Conservation (phyloP, 73 alveolate genomes). For the Tetrahymena elliotti region DNA sequence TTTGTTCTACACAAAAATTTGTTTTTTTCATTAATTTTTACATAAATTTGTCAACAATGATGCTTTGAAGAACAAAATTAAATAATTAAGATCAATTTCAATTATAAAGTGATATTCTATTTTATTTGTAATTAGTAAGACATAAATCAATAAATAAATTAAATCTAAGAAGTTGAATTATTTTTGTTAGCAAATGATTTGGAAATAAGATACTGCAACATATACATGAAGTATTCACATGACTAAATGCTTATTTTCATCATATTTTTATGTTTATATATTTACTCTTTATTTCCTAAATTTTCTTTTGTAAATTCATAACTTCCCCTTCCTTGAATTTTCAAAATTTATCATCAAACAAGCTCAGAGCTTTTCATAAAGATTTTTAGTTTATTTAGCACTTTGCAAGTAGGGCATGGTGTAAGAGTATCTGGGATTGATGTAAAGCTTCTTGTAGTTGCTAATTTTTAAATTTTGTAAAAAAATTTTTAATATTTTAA, state of each 20-base stretch:
- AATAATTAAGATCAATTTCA: no score
- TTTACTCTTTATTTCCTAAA: neutral
- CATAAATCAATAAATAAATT: no score
- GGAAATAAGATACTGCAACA: neutral
- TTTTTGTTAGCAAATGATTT: neutral
- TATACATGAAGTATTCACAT: neutral
- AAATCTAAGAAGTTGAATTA: no score
- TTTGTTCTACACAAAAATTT: no score
- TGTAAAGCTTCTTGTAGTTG: neutral
- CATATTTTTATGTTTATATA: neutral
- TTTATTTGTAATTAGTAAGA: neutral
- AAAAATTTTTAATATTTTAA: neutral
- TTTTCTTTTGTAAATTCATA: neutral
- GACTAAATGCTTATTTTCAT: neutral
- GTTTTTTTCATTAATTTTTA: neutral
- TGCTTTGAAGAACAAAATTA: no score
- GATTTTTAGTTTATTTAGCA: neutral
- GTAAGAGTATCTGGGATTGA: neutral
- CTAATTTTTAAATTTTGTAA: neutral
- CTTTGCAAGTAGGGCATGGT: neutral
- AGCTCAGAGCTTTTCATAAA: neutral
- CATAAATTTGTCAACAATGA: no score
- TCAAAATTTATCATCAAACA: neutral
- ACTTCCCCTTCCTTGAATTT: neutral
- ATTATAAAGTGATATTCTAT: neutral